Conservation (phyloP, 2,329 filamentous ascomycete species). For the Beauveria sp. region DNA sequence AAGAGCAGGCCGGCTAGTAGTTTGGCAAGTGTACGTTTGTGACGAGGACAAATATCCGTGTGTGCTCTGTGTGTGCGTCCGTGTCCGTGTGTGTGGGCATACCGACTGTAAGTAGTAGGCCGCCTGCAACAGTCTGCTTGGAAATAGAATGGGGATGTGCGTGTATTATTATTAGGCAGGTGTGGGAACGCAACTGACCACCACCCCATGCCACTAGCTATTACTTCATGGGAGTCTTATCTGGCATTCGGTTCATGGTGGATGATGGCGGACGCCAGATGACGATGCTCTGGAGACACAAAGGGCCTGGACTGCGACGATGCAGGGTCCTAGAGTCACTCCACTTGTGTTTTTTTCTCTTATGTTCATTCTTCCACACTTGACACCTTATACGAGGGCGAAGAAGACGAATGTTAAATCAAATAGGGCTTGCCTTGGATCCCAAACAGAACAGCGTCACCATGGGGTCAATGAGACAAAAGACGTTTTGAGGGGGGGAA, state of each 20-base stretch:
- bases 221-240: background rate
- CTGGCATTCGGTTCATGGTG: background rate
- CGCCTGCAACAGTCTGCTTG: background rate
- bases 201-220: too few species aligned
- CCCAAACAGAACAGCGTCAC: background rate
- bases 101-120: background rate
- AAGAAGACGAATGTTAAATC: background rate
- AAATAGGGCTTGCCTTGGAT: background rate
- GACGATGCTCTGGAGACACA: background rate
- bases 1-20: background rate
- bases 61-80: background rate
- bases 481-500: background rate
- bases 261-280: background rate
- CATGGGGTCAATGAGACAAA: background rate
- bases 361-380: background rate
- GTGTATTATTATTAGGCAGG: background rate
- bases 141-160: slow-evolving; percentile 2
- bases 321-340: slow-evolving; percentile 2
- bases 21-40: background rate
- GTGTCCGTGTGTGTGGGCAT: background rate
- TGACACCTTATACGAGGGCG: background rate
- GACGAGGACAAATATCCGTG: background rate
- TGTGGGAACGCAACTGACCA: background rate
- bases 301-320: background rate
- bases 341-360: background rate